Percentiles rank a stretch among this genome's conserved stretches.
phyloP scores from a whole-genome alignment of 1,284 basidiomycete species.

The Thecaphora frezii region DNA sequence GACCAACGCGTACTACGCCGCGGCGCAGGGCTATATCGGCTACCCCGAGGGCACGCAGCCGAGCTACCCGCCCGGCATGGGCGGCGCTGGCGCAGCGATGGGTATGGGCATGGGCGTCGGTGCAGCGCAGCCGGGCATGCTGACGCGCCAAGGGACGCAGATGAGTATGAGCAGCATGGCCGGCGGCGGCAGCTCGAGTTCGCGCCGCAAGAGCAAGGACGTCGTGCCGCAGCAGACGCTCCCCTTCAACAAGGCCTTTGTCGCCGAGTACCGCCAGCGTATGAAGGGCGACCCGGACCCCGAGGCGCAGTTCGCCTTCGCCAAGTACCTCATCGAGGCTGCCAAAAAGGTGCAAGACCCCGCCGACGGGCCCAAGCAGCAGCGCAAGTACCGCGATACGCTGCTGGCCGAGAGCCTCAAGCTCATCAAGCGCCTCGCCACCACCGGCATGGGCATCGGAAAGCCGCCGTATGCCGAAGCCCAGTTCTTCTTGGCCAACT shows the following conservation, averaged over 20 bases:
- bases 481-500: slow-evolving; percentile 98
- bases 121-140: slow-evolving; percentile 13
- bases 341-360: slow-evolving; percentile 71
- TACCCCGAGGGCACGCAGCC: slow-evolving; percentile 30
- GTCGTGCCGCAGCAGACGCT: slow-evolving; percentile 39
- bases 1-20: slow-evolving; percentile 43
- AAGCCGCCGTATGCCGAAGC: slow-evolving; percentile 82
- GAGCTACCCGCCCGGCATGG: slow-evolving; percentile 18
- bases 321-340: slow-evolving; percentile 98
- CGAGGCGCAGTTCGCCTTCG: slow-evolving; percentile 95
- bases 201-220: slow-evolving; percentile 47
- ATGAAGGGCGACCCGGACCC: slow-evolving; percentile 98
- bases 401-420: slow-evolving; percentile 87
- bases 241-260: slow-evolving; percentile 82
- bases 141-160: slow-evolving; percentile 32
- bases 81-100: slow-evolving; percentile 5
- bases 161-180: slow-evolving; percentile 29
- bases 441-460: slow-evolving; percentile 67
- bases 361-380: slow-evolving; percentile 50
- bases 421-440: slow-evolving; percentile 85
- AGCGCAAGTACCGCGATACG: slow-evolving; percentile 79
- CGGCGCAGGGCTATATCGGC: slow-evolving; percentile 39
- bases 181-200: slow-evolving; percentile 16
- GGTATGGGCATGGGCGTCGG: slow-evolving; percentile 20
- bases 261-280: slow-evolving; percentile 92